Percentiles rank a stretch among this genome's conserved stretches.
Evolutionary conservation across 495 filamentous ascomycete genomes (phyloP).

Genomic region (Rusavskia elegans): DNA sequence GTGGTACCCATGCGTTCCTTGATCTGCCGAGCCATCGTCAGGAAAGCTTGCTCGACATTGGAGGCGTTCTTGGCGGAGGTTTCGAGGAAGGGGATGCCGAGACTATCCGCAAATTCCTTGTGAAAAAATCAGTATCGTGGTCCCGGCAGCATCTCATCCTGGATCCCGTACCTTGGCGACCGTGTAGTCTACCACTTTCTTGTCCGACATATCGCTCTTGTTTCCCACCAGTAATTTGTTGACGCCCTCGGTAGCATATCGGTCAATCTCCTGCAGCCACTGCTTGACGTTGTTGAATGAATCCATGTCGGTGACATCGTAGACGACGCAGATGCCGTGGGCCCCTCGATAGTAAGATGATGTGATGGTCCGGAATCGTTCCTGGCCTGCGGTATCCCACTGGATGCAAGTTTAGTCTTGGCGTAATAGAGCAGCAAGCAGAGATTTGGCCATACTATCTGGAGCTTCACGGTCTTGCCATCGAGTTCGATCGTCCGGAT

Average conservation of each 20-base stretch:
- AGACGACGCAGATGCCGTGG: constrained; percentile 98
- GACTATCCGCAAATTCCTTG: constrained; percentile 96
- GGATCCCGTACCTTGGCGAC: constrained; percentile 71
- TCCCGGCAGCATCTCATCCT: neutral
- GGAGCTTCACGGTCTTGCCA: constrained; percentile 98
- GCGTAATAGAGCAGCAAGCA: neutral
- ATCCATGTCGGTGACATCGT: constrained; percentile 99
- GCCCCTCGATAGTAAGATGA: constrained; percentile 98
- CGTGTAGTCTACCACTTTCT: constrained; percentile 99
- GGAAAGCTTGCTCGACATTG: constrained; percentile 98
- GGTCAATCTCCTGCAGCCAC: constrained; percentile 98
- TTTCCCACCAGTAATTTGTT: constrained; percentile 98
- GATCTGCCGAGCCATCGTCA: constrained; percentile 99
- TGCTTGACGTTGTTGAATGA: constrained; percentile 99
- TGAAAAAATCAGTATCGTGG: neutral
- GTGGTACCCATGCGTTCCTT: constrained; percentile 99
- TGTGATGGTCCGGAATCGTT: constrained; percentile 98
- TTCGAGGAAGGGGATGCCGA: constrained; percentile 98
- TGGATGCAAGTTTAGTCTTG: constrained; percentile 18
- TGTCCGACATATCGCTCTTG: constrained; percentile 99
- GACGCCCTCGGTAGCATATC: constrained; percentile 96
- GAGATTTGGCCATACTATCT: constrained; percentile 57
- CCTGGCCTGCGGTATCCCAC: constrained; percentile 99
- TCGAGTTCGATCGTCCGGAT: constrained; percentile 98
- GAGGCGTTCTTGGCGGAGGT: constrained; percentile 98